phyloP scores from a whole-genome alignment of 139 green algal species.

The Eudorina sp. region DNA sequence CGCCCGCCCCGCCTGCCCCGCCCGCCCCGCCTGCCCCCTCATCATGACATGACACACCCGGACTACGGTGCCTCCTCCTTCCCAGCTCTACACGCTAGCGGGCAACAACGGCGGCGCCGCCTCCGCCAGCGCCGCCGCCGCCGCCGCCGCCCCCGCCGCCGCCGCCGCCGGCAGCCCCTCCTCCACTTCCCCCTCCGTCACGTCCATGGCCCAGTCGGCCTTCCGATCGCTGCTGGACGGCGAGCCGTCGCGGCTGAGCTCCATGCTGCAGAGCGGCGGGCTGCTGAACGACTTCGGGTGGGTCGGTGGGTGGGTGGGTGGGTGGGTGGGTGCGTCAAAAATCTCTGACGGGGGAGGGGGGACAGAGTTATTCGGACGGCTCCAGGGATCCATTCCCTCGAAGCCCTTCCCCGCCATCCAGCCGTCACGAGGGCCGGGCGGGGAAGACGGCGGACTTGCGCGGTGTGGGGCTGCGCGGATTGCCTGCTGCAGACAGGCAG shows the following conservation, averaged over 20 bases:
- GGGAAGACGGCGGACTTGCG: too few relatives aligned
- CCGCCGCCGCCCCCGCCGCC: neutral
- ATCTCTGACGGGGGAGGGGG: too few relatives aligned
- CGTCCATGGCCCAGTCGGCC: slow-evolving; percentile 25
- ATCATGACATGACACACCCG: too few relatives aligned
- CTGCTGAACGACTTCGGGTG: neutral
- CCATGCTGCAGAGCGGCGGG: neutral
- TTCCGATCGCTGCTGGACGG: neutral
- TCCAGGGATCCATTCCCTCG: too few relatives aligned
- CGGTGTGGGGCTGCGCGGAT: too few relatives aligned
- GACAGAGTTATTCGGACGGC: too few relatives aligned
- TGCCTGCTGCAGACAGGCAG: too few relatives aligned
- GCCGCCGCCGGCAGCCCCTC: neutral
- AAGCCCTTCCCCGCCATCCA: neutral
- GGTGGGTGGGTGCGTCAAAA: too few relatives aligned
- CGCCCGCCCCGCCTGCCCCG: too few relatives aligned
- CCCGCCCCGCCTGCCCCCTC: too few relatives aligned
- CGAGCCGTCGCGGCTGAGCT: neutral
- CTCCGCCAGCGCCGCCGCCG: neutral
- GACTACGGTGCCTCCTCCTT: too few relatives aligned
- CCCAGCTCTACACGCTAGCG: slow-evolving; percentile 8
- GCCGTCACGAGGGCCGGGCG: too few relatives aligned
- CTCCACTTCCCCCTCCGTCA: neutral
- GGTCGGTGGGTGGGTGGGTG: neutral
- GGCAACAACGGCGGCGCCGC: neutral